Conservation (phyloP, 2,329 filamentous ascomycete species). For the Trichoderma arundinaceum region DNA sequence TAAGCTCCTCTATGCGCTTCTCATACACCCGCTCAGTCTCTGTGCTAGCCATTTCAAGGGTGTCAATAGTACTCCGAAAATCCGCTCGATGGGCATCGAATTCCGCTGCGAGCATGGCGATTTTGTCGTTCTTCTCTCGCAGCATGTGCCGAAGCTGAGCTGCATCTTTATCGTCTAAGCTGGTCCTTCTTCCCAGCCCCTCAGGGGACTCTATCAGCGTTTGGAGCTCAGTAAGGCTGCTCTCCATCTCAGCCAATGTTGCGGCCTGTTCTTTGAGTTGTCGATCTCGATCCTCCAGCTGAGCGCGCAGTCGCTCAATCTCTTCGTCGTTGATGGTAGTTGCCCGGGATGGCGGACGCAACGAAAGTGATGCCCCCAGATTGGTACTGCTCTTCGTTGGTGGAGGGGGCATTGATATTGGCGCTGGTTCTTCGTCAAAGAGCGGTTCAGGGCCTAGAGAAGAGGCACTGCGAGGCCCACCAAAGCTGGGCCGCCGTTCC, state of each 20-base stretch:
- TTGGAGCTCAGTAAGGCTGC: slow-evolving; percentile 78
- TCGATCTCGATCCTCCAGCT: slow-evolving; percentile 82
- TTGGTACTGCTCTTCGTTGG: slow-evolving; percentile 61
- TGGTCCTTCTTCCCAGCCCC: slow-evolving; percentile 49
- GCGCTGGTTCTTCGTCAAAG: slow-evolving; percentile 64
- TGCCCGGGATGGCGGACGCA: slow-evolving; percentile 60
- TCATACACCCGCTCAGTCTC: slow-evolving; percentile 98
- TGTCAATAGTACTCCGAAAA: slow-evolving; percentile 96
- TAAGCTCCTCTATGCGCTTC: slow-evolving; percentile 83
- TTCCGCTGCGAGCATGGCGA: slow-evolving; percentile 87
- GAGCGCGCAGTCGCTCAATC: slow-evolving; percentile 70
- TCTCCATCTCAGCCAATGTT: slow-evolving; percentile 87
- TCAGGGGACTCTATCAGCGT: slow-evolving; percentile 68
- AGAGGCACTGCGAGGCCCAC: slow-evolving; percentile 62
- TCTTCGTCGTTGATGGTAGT: slow-evolving; percentile 69
- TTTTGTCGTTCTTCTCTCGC: slow-evolving; percentile 96
- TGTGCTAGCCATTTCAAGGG: slow-evolving; percentile 89
- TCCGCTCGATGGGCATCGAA: slow-evolving; percentile 95
- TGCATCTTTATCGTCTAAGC: slow-evolving; percentile 72
- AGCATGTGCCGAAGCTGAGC: slow-evolving; percentile 79
- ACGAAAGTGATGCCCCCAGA: slow-evolving; percentile 57
- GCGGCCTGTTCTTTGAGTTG: slow-evolving; percentile 88
- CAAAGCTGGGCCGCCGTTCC: slow-evolving; percentile 58
- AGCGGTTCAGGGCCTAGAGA: slow-evolving; percentile 59
- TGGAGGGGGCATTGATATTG: slow-evolving; percentile 51